Evolutionary conservation across 31 red algal species (phyloP).

Genomic region (Porphyra umbilicalis): DNA sequence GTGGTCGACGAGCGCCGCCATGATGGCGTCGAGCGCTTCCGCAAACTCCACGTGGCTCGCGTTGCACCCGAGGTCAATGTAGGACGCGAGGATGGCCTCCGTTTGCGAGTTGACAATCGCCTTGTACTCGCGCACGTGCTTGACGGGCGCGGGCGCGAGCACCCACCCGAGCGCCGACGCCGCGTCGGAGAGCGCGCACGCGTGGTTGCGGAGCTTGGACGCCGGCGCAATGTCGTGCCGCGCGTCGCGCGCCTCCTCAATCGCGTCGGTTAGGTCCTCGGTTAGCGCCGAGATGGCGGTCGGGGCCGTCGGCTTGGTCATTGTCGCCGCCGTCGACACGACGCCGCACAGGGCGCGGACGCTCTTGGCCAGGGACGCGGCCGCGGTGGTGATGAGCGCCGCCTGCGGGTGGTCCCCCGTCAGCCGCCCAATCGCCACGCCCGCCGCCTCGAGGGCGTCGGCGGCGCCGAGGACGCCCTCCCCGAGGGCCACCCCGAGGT

Average conservation of each 20-base stretch:
- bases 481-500: neutral
- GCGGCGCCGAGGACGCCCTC: neutral
- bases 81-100: constrained; percentile 63
- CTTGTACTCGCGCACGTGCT: constrained; percentile 73
- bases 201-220: constrained; percentile 44
- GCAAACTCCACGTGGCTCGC: constrained; percentile 69
- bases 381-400: neutral
- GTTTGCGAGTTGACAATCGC: constrained; percentile 48
- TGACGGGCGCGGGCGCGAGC: constrained; percentile 62
- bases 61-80: constrained; percentile 84
- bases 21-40: constrained; percentile 48
- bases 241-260: constrained; percentile 43
- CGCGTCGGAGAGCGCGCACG: constrained; percentile 57
- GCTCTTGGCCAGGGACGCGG: constrained; percentile 2
- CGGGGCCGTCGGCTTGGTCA: constrained; percentile 59
- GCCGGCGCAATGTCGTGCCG: constrained; percentile 48
- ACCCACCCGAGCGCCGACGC: constrained; percentile 78
- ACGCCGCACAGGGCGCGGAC: constrained; percentile 35
- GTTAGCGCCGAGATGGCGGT: constrained; percentile 34
- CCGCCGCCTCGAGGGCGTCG: neutral
- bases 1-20: constrained; percentile 55
- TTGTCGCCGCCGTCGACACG: constrained; percentile 38
- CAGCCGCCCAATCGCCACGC: neutral
- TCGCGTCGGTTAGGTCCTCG: constrained; percentile 36
- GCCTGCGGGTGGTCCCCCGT: neutral